Percentiles rank a stretch among this genome's conserved stretches.
phyloP scores from a whole-genome alignment of 2,329 filamentous ascomycete genomes.

The Aspergillus proliferans region DNA sequence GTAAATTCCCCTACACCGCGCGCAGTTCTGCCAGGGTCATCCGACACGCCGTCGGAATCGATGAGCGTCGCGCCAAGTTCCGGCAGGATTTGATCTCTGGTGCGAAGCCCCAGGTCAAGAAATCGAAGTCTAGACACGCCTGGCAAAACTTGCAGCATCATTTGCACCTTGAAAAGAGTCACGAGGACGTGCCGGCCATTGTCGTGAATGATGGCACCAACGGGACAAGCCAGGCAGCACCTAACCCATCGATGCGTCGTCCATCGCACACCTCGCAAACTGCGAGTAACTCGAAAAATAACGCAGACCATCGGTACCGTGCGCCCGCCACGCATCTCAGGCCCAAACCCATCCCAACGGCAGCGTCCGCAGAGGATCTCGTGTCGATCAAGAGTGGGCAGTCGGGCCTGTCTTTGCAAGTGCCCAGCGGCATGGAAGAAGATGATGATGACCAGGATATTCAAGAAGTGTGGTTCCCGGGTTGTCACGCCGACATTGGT shows the following conservation, averaged over 20 bases:
- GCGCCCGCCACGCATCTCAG: slow-evolving; percentile 13
- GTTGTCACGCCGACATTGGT: slow-evolving; percentile 71
- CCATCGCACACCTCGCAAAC: slow-evolving; percentile 15
- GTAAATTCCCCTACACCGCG: slow-evolving; percentile 61
- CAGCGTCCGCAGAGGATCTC: slow-evolving; percentile 24
- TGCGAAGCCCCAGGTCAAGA: slow-evolving; percentile 24
- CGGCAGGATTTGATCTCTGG: slow-evolving; percentile 52
- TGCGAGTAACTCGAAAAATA: neutral
- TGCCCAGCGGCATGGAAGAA: slow-evolving; percentile 15
- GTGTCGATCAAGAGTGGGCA: slow-evolving; percentile 24
- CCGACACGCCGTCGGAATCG: slow-evolving; percentile 53
- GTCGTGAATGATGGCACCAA: slow-evolving; percentile 20
- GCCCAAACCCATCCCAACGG: slow-evolving; percentile 16
- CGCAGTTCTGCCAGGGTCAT: slow-evolving; percentile 50
- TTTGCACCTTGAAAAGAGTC: slow-evolving; percentile 12
- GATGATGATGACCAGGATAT: slow-evolving; percentile 57
- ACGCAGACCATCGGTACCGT: slow-evolving; percentile 23
- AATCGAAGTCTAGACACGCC: slow-evolving; percentile 8
- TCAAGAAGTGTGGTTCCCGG: slow-evolving; percentile 68
- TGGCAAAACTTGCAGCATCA: slow-evolving; percentile 18
- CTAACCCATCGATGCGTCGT: slow-evolving; percentile 23
- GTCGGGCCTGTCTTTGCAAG: slow-evolving; percentile 24
- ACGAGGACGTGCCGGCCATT: slow-evolving; percentile 24
- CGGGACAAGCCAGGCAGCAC: slow-evolving; percentile 7
- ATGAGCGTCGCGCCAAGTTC: slow-evolving; percentile 54